Evolutionary conservation across 805 yeast genomes (phyloP), one percentile per base, ranked within the genome.

Genomic region (Wickerhamiella vanderwaltii): DNA sequence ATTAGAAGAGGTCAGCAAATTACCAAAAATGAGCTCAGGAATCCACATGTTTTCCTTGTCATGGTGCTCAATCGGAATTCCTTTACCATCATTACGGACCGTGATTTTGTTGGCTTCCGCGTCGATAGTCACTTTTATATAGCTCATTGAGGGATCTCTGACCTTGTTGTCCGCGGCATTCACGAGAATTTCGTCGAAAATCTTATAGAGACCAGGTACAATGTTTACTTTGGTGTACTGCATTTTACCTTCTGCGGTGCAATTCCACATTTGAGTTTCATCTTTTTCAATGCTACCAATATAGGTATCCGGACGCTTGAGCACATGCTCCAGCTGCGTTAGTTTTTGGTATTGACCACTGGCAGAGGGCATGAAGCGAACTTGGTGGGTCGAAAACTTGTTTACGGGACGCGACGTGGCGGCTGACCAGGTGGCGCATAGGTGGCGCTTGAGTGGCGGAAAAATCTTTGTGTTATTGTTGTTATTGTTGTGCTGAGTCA

Each of bases 161-260:
- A 88, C 88, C 65, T 91, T 91, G 67, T 91, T 91, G 63, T 91
- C 99, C 11, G 99, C 99, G 5, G 99, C 97, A 60, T 91, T 91
- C 41, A 91, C 99, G 47, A 91, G 66, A 45, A 91, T 87, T 64
- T 91, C 99, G 61, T 91, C 99, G 58, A 91, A 91, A 43, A 91
- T 88, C 63, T 91, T 91, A 64, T 85, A 88, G 47, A 91, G 64
- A 37, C 97, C 99, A 2, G 99, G 99, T 9, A 91, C 97, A 49
- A 87, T 81, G 34, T 68, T 73, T 20, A 91, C 94, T 1, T 56
- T 58, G 47, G 56, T 58, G 50, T 51, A 52, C 12, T 57, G 69
- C 82, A 81, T 75, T 36, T 73, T 69, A 1, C 71, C 64, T 34
- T 72, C 79, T 34, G 73, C 76, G 57, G 86, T 83, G 53, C 69